phyloP scores from a whole-genome alignment of 176 grass and related monocot species.

The Lolium perenne region DNA sequence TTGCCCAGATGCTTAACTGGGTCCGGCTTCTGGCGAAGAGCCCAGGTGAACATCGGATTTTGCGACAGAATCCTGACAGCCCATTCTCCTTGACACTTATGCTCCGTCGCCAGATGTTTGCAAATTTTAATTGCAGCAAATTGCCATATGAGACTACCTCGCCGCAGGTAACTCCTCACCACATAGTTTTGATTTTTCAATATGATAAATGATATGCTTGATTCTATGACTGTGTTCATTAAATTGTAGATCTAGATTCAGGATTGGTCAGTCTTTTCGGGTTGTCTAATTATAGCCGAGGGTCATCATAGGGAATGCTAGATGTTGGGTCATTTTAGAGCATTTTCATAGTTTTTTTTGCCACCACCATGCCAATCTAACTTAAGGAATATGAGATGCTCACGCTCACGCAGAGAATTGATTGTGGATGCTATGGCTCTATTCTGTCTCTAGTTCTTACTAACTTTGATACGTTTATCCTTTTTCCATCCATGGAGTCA shows the following conservation, averaged over 20 bases:
- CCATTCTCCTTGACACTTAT: background rate
- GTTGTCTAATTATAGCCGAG: background rate
- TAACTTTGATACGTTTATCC: background rate
- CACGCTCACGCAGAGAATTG: background rate
- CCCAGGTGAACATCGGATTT: constrained; percentile 17
- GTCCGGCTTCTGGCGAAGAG: constrained; percentile 45
- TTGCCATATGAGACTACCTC: constrained; percentile 14
- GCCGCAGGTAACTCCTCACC: constrained; percentile 20
- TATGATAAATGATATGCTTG: constrained; percentile 12
- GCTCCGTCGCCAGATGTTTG: constrained; percentile 38
- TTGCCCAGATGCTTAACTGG: constrained; percentile 45
- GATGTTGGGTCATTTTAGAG: background rate
- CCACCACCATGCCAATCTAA: background rate
- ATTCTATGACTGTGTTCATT: constrained; percentile 22
- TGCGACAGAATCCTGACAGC: background rate
- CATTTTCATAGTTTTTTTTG: constrained; percentile 7
- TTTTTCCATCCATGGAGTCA: background rate
- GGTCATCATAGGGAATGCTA: background rate
- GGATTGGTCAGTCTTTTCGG: background rate
- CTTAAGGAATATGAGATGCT: constrained; percentile 9
- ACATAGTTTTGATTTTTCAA: background rate
- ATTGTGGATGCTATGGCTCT: background rate
- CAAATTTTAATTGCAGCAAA: constrained; percentile 5
- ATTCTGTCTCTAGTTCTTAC: background rate
- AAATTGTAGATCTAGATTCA: background rate